Evolutionary conservation across 495 filamentous ascomycete species (phyloP).

Genomic region (Pseudevernia furfuracea): DNA sequence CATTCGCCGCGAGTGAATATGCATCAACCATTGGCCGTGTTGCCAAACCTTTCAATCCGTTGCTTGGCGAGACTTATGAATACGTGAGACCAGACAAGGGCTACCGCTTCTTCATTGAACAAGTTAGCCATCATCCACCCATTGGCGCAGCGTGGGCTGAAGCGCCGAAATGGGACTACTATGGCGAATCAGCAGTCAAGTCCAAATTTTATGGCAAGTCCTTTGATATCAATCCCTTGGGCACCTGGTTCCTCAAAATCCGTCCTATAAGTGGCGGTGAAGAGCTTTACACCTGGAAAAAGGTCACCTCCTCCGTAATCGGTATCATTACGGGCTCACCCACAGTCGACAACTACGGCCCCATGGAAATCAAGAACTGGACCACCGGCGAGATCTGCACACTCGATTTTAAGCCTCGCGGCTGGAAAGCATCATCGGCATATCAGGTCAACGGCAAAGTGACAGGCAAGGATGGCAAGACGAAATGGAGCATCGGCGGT

Average conservation of each 20-base stretch:
- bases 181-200: constrained; percentile 91
- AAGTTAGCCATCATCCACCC: constrained; percentile 96
- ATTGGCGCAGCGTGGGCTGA: constrained; percentile 92
- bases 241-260: constrained; percentile 92
- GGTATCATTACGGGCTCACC: constrained; percentile 97
- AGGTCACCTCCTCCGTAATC: constrained; percentile 93
- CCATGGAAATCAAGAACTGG: constrained; percentile 96
- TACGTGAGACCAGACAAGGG: constrained; percentile 92
- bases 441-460: constrained; percentile 84
- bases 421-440: constrained; percentile 87
- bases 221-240: constrained; percentile 92
- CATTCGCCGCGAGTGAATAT: constrained; percentile 92
- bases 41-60: constrained; percentile 95
- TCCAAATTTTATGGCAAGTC: constrained; percentile 97
- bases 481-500: constrained; percentile 82
- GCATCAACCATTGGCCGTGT: constrained; percentile 94
- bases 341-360: constrained; percentile 95
- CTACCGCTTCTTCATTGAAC: constrained; percentile 96
- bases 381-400: constrained; percentile 83
- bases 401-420: constrained; percentile 92
- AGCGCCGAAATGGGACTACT: constrained; percentile 93
- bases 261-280: constrained; percentile 71
- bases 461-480: constrained; percentile 60
- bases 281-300: constrained; percentile 98
- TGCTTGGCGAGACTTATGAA: constrained; percentile 94